Conservation (phyloP, 2,329 filamentous ascomycete genomes). For the Colletotrichum sidae region DNA sequence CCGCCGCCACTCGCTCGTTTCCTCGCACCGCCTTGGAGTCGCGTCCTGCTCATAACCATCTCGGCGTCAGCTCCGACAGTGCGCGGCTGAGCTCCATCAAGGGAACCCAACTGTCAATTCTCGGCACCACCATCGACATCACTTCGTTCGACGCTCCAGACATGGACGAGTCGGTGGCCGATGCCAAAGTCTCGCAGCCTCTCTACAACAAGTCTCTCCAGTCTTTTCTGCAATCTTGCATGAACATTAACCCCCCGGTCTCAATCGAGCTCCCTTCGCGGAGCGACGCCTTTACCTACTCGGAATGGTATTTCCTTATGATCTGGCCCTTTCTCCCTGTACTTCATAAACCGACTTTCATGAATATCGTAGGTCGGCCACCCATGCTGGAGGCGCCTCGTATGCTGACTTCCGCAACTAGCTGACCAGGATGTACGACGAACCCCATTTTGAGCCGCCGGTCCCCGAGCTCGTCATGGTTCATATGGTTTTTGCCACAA, state of each 20-base stretch:
- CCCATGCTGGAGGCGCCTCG: background rate
- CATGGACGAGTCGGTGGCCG: conserved; percentile 68
- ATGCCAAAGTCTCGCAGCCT: conserved; percentile 52
- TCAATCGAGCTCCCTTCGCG: conserved; percentile 72
- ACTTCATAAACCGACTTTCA: conserved; percentile 80
- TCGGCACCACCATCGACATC: conserved; percentile 84
- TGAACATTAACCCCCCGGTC: conserved; percentile 69
- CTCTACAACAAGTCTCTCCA: conserved; percentile 79
- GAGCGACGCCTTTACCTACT: conserved; percentile 74
- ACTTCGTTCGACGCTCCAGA: conserved; percentile 77
- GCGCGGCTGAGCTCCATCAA: conserved; percentile 78
- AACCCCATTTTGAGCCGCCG: conserved; percentile 71
- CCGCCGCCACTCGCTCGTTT: conserved; percentile 42
- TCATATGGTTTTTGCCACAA: conserved; percentile 83
- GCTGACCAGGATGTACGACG: conserved; percentile 77
- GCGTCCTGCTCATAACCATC: conserved; percentile 69
- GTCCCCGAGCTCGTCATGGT: conserved; percentile 76
- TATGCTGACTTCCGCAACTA: conserved; percentile 41
- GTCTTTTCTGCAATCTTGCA: conserved; percentile 74
- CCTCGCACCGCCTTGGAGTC: conserved; percentile 52
- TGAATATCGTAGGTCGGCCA: conserved; percentile 68
- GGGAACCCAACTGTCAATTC: conserved; percentile 80
- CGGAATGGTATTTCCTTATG: conserved; percentile 80
- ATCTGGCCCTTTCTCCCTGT: conserved; percentile 79
- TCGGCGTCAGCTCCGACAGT: conserved; percentile 73